Percentiles rank a stretch among this genome's conserved stretches.
phyloP scores from a whole-genome alignment of 805 yeast species.

The Ogataea nonfermentans region DNA sequence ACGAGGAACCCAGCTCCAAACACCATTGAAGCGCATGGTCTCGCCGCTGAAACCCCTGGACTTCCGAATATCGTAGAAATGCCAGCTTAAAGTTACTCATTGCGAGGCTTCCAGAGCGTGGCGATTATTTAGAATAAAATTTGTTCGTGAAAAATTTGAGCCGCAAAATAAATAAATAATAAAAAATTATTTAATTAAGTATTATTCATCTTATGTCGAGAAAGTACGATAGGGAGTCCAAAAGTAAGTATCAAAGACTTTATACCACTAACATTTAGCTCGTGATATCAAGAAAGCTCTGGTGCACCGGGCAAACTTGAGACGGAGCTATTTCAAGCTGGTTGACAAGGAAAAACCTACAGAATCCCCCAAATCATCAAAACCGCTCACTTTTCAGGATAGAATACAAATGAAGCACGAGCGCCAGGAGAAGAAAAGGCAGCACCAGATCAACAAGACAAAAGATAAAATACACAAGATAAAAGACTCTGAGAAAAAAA shows the following conservation, averaged over 20 bases:
- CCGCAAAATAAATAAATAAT: slow-evolving; percentile 1
- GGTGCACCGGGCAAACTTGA: slow-evolving; percentile 74
- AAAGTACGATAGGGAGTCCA: slow-evolving; percentile 30
- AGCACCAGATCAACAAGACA: slow-evolving; percentile 41
- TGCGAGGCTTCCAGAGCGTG: neutral
- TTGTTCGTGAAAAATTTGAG: slow-evolving; percentile 5
- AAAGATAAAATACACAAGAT: slow-evolving; percentile 31
- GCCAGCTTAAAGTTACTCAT: slow-evolving; percentile 29
- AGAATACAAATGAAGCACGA: slow-evolving; percentile 45
- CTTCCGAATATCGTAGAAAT: slow-evolving; percentile 28
- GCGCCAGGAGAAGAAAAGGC: slow-evolving; percentile 42
- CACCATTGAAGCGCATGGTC: slow-evolving; percentile 31
- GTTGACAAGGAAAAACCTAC: slow-evolving; percentile 52
- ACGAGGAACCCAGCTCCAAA: slow-evolving; percentile 16
- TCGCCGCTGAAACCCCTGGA: slow-evolving; percentile 24
- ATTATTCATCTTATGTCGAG: too few species aligned
- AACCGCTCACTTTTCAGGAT: slow-evolving; percentile 41
- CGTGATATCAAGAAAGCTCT: slow-evolving; percentile 77
- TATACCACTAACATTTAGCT: slow-evolving; percentile 13
- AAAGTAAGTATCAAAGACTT: slow-evolving; percentile 19
- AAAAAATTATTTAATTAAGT: too few species aligned
- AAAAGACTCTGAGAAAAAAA: slow-evolving; percentile 40
- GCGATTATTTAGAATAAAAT: slow-evolving; percentile 1
- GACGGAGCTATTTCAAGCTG: slow-evolving; percentile 77
- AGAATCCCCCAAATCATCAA: slow-evolving; percentile 27